Evolutionary conservation across 495 filamentous ascomycete genomes (phyloP), one percentile per base, ranked within the genome.

Genomic region (Pyrenula aspistea): DNA sequence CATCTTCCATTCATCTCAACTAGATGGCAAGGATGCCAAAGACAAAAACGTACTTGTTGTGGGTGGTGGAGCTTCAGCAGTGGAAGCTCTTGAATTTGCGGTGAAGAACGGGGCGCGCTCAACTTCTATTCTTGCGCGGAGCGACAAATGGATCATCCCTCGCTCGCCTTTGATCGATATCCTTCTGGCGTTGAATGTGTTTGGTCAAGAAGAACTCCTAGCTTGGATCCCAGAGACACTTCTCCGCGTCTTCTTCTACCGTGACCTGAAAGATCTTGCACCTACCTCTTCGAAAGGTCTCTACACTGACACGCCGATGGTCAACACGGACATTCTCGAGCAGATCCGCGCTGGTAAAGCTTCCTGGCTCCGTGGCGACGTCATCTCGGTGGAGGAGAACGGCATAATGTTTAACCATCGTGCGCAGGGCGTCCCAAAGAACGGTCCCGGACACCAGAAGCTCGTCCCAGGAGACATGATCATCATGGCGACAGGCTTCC

Each of bases 81-180:
- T 93, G 12, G 89, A 95, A 69, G 88, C 87, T 0, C 71, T 93
- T 23, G 88, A 95, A 60, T 93, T 89, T 60, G 88, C 86, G 8
- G 78, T 84, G 20, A 69, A 81, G 51, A 78, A 82, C 48, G 77
- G 80, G 1, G 88, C 88, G 0, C 70, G 69, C 4, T 81, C 84
- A 59, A 84, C 86, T 1, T 82, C 85, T 59, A 81, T 95, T 19
- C 76, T 93, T 2, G 82, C 88, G 0, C 79, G 89, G 15, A 84
- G 81, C 22, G 89, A 93, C 63, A 93, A 93, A 71, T 93, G 89
- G 89, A 85, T 93, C 54, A 91, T 93, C 55, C 89, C 88, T 2
- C 81, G 89, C 12, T 90, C 91, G 60, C 71, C 85, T 2, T 47
- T 92, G 12, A 73, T 91, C 25, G 85, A 93, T 64, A 75, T 83